Evolutionary conservation across 768 basidiomycete genomes (phyloP).

Genomic region (Xanthoconium purpureum): DNA sequence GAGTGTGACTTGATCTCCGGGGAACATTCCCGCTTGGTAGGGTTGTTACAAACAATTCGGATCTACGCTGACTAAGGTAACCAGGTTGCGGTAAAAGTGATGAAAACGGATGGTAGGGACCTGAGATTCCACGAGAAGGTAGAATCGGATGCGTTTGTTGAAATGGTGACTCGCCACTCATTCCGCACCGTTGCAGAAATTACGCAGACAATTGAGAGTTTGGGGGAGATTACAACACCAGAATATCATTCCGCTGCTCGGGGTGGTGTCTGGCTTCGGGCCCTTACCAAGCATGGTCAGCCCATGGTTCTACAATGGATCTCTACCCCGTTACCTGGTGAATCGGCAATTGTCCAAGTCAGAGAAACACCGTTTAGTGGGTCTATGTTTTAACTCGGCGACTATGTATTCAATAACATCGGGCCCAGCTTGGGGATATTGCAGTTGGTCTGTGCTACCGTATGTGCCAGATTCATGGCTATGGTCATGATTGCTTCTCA

Average conservation of each 20-base stretch:
- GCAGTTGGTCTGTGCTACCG: conserved; percentile 23
- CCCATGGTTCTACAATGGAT: conserved; percentile 33
- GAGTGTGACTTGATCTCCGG: conserved; percentile 19
- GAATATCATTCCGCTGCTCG: conserved; percentile 33
- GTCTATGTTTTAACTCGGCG: not conserved
- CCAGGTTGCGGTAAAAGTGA: conserved; percentile 23
- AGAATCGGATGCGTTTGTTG: conserved; percentile 5
- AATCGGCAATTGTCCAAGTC: not conserved
- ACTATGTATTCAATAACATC: not conserved
- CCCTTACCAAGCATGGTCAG: conserved; percentile 31
- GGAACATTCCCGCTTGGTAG: conserved; percentile 4
- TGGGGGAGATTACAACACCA: conserved; percentile 14
- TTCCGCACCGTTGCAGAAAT: conserved; percentile 7
- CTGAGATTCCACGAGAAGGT: conserved; percentile 13
- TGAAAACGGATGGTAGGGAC: conserved; percentile 3
- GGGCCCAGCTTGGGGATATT: conserved; percentile 19
- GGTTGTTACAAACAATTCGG: not conserved
- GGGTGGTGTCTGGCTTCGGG: conserved; percentile 30
- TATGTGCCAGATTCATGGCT: conserved; percentile 5
- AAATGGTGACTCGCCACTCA: not conserved
- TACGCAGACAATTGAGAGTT: conserved; percentile 29
- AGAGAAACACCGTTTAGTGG: conserved; percentile 10
- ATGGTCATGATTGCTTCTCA: not conserved
- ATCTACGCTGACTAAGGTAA: not conserved
- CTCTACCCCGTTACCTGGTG: conserved; percentile 22